Conservation (phyloP, 192 early-diverging fungal genomes). For the Nowakowskiella sp. region DNA sequence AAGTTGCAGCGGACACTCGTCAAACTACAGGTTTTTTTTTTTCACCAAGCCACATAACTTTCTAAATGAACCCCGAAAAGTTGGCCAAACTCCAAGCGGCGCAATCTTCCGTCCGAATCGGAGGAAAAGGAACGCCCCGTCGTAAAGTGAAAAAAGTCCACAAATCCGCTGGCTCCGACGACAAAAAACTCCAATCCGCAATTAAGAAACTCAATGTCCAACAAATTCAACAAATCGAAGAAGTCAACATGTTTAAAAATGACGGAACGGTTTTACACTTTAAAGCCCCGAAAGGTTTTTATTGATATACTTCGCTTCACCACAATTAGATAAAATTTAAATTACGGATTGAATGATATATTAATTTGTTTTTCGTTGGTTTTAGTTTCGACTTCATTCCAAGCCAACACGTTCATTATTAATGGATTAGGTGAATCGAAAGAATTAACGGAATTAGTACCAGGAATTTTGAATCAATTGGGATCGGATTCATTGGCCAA, state of each 20-base stretch:
- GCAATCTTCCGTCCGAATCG: constrained; percentile 65
- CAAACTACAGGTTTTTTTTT: too few relatives aligned
- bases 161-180: constrained; percentile 73
- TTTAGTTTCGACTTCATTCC: constrained; percentile 40
- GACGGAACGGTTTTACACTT: constrained; percentile 93
- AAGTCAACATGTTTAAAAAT: constrained; percentile 98
- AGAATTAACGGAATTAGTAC: constrained; percentile 74
- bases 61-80: constrained; percentile 63
- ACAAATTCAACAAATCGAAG: constrained; percentile 78
- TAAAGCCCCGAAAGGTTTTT: constrained; percentile 67
- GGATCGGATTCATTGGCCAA: constrained; percentile 82
- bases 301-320: not conserved
- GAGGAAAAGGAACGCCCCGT: constrained; percentile 91
- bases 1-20: too few relatives aligned
- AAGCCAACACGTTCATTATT: constrained; percentile 93
- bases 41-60: not conserved
- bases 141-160: constrained; percentile 76
- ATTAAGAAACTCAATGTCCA: constrained; percentile 89
- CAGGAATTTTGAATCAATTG: constrained; percentile 74
- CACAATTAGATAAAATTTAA: not conserved
- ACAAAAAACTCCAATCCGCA: constrained; percentile 86
- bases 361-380: not conserved
- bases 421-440: constrained; percentile 73
- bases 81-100: constrained; percentile 87
- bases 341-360: too few relatives aligned